phyloP scores from a whole-genome alignment of 1,284 basidiomycete species.

The Sanghuangporus baumii region DNA sequence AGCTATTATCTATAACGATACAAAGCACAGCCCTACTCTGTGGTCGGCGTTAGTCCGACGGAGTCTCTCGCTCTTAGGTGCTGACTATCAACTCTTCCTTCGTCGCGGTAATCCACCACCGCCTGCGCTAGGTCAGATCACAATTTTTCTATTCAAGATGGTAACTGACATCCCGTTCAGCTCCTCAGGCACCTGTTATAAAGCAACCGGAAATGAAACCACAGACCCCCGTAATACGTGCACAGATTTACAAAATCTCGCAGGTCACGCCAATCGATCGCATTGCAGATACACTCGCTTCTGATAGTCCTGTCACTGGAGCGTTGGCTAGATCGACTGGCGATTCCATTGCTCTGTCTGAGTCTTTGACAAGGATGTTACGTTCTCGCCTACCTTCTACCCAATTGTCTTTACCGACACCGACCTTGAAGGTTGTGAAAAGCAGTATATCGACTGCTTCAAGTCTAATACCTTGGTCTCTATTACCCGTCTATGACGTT shows the following conservation, averaged over 20 bases:
- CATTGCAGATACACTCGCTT: constrained; percentile 49
- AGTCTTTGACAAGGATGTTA: constrained; percentile 46
- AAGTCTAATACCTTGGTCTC: background rate
- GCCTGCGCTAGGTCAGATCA: constrained; percentile 22
- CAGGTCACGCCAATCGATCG: constrained; percentile 41
- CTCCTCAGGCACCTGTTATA: constrained; percentile 19
- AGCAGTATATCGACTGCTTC: background rate
- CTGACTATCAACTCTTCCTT: constrained; percentile 57
- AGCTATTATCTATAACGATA: constrained; percentile 60
- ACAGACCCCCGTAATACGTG: constrained; percentile 40
- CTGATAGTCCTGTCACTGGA: constrained; percentile 49
- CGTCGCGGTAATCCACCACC: constrained; percentile 40
- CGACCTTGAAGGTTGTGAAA: background rate
- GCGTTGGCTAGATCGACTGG: constrained; percentile 42
- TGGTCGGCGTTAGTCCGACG: constrained; percentile 60
- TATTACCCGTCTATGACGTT: constrained; percentile 13
- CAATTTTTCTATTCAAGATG: constrained; percentile 14
- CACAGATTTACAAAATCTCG: constrained; percentile 40
- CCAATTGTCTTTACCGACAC: background rate
- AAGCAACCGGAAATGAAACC: constrained; percentile 23
- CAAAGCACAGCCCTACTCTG: constrained; percentile 57
- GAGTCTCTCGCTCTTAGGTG: constrained; percentile 53
- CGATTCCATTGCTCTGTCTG: constrained; percentile 43
- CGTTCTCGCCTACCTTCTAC: background rate
- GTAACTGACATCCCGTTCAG: background rate